A percentile compares a stretch with the other conserved stretches of the same genome.
Evolutionary conservation across 176 grass and related monocot genomes (phyloP).

Genomic region (Puccinellia tenuiflora): DNA sequence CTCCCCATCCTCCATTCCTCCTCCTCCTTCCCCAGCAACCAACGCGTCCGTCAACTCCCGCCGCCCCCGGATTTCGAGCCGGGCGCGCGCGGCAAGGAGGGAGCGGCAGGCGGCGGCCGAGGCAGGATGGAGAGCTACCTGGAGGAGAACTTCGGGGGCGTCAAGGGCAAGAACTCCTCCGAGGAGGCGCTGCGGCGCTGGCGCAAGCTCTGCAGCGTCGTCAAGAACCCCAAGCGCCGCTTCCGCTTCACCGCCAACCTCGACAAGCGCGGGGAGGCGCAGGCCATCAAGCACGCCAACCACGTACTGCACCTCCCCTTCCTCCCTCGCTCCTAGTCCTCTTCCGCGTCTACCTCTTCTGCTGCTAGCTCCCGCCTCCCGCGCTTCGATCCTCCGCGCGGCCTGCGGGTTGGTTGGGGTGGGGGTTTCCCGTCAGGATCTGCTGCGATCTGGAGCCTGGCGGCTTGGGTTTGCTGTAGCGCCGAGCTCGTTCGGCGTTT

Average conservation of each 20-base stretch:
- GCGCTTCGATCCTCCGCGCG: background rate
- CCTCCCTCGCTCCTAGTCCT: too few relatives aligned
- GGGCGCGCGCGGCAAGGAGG: background rate
- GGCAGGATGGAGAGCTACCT: conserved; percentile 51
- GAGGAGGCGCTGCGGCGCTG: conserved; percentile 86
- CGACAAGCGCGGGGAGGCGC: conserved; percentile 66
- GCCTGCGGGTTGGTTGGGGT: background rate
- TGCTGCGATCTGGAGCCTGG: conserved; percentile 20
- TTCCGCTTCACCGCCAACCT: conserved; percentile 98
- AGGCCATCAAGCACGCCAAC: conserved; percentile 85
- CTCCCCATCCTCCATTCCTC: background rate
- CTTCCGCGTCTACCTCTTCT: background rate
- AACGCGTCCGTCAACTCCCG: background rate
- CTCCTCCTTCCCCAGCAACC: background rate
- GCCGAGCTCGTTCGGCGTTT: background rate
- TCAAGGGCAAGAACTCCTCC: conserved; percentile 65
- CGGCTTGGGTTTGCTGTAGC: fast-evolving
- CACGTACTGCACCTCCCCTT: conserved; percentile 24
- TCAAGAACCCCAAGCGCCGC: conserved; percentile 94
- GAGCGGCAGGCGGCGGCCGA: background rate
- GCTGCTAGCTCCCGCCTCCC: background rate
- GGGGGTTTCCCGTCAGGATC: conserved; percentile 9
- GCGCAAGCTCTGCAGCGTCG: conserved; percentile 73
- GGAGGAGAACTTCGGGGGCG: conserved; percentile 54
- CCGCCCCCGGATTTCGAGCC: background rate